A percentile compares a stretch with the other conserved stretches of the same genome.
phyloP scores from a whole-genome alignment of 83 land plant species.

The Picea engelmannii region DNA sequence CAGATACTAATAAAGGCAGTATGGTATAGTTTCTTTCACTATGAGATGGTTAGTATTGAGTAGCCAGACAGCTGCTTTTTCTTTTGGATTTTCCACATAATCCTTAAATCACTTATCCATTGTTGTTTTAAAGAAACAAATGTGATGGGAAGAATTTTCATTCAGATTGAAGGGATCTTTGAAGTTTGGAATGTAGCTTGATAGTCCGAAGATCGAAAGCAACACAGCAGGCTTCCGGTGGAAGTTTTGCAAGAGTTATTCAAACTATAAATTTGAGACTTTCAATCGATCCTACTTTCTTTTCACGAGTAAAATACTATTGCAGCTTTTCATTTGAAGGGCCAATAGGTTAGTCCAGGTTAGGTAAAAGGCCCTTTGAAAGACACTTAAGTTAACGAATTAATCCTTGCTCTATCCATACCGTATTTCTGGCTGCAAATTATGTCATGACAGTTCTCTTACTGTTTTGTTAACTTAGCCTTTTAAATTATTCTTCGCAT shows the following conservation, averaged over 20 bases:
- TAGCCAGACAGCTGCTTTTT: not conserved
- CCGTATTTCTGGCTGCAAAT: not conserved
- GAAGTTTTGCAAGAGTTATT: slow-evolving; percentile 3
- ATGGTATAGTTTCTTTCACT: too few species aligned
- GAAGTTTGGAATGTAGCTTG: not conserved
- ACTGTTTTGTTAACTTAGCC: not conserved
- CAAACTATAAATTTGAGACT: not conserved
- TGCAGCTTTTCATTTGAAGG: not conserved
- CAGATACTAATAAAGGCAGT: not conserved
- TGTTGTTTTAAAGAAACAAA: not conserved
- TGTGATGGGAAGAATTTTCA: not conserved
- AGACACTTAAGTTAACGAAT: not conserved
- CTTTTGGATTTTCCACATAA: not conserved
- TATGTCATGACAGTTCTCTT: not conserved
- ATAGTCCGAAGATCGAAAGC: not conserved
- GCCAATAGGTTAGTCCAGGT: not conserved
- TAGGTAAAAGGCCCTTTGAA: not conserved
- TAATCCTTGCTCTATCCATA: not conserved
- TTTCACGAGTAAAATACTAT: not conserved
- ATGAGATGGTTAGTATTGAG: not conserved
- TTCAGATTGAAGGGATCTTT: not conserved
- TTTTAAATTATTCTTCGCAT: not conserved
- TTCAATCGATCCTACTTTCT: not conserved
- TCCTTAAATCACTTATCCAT: not conserved
- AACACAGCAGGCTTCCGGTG: not conserved